Conservation (phyloP, 148 eudicot genomes). For the Limonium bicolor region DNA sequence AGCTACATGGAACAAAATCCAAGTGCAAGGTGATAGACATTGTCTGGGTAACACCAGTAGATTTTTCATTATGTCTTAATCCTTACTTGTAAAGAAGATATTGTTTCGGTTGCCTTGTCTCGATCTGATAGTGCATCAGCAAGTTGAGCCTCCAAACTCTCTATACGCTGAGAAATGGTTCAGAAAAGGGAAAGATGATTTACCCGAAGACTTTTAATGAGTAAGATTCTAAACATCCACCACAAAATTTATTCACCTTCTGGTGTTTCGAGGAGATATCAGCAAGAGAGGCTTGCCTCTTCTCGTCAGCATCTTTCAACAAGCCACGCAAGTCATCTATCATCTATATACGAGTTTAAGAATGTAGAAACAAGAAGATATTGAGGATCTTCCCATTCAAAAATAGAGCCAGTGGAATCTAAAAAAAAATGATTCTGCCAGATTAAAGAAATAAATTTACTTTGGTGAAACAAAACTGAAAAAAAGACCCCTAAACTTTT, state of each 20-base stretch:
- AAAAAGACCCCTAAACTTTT: slow-evolving; percentile 2
- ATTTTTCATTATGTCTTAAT: background rate
- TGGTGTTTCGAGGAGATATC: slow-evolving; percentile 83
- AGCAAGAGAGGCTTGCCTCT: slow-evolving; percentile 49
- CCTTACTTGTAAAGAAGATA: slow-evolving; percentile 77
- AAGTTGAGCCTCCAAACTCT: slow-evolving; percentile 79
- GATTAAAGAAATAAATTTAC: background rate
- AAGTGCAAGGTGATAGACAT: no score
- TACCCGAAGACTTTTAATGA: background rate
- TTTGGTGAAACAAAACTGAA: background rate
- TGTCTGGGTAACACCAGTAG: no score
- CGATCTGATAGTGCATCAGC: slow-evolving; percentile 61
- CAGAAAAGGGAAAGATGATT: slow-evolving; percentile 7
- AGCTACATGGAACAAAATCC: no score
- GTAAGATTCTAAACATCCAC: background rate
- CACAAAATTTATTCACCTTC: slow-evolving; percentile 34
- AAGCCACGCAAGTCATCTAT: slow-evolving; percentile 53
- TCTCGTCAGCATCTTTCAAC: slow-evolving; percentile 72
- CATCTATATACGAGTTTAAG: slow-evolving; percentile 34
- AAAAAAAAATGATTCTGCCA: no score
- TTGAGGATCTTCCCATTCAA: background rate
- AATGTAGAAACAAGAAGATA: background rate
- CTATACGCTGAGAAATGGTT: slow-evolving; percentile 40
- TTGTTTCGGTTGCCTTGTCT: slow-evolving; percentile 75
- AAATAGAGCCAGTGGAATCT: background rate